phyloP scores from a whole-genome alignment of 2,329 filamentous ascomycete genomes.

The Xylariaceae sp. region DNA sequence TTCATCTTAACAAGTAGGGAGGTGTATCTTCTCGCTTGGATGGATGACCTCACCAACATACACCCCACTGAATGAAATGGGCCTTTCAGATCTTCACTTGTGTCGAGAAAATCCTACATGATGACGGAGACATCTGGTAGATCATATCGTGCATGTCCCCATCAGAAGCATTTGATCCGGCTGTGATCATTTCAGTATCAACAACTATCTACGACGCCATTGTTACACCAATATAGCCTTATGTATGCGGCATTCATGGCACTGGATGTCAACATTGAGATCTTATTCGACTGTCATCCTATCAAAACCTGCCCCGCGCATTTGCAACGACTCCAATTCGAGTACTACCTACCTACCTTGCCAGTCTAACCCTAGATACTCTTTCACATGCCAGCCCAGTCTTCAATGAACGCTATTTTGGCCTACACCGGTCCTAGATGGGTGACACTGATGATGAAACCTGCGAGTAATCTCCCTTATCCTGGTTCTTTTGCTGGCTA shows the following conservation, averaged over 20 bases:
- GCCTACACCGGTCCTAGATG: neutral
- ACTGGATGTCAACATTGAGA: no score
- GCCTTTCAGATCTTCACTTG: no score
- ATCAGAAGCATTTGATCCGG: neutral
- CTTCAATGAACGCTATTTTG: neutral
- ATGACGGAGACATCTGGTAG: no score
- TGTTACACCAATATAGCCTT: neutral
- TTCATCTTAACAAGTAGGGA: no score
- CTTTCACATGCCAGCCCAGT: conserved; percentile 9
- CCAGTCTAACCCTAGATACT: conserved; percentile 1
- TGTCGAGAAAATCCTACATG: no score
- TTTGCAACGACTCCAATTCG: neutral
- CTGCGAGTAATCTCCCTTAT: neutral
- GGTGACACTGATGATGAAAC: neutral
- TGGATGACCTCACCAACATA: no score
- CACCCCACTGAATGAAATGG: no score
- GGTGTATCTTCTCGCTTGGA: no score
- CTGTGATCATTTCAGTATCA: neutral
- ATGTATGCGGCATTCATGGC: no score
- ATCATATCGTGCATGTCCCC: neutral
- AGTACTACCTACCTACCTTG: neutral
- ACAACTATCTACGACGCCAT: neutral
- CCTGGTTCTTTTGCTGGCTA: conserved; percentile 1
- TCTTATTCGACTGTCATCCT: no score
- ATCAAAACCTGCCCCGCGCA: neutral